Evolutionary conservation across 129 eudicot species (phyloP).

Genomic region (Helianthus annuus): DNA sequence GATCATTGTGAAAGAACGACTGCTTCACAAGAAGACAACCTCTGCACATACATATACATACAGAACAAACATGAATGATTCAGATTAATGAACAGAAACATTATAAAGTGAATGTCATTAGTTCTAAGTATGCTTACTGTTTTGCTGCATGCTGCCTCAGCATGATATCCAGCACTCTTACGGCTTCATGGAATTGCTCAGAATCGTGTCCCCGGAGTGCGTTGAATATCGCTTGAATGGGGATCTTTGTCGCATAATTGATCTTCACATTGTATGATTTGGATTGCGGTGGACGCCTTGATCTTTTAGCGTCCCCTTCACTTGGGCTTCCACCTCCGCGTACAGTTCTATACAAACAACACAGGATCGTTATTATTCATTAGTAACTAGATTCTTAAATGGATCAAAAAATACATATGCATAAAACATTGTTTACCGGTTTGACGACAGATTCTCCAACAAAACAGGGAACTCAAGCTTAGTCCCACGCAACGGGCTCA

Average conservation of each 20-base stretch:
- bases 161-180: conserved; percentile 69
- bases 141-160: conserved; percentile 87
- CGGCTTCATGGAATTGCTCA: conserved; percentile 71
- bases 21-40: conserved; percentile 87
- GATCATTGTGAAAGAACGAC: conserved; percentile 72
- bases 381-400: background rate
- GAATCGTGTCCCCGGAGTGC: conserved; percentile 72
- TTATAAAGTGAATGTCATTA: background rate
- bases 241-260: conserved; percentile 76
- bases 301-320: conserved; percentile 42
- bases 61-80: background rate
- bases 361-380: background rate
- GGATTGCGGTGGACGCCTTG: conserved; percentile 30
- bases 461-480: conserved; percentile 49
- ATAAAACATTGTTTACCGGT: conserved; percentile 21
- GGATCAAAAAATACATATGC: background rate
- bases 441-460: conserved; percentile 45
- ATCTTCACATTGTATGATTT: conserved; percentile 67
- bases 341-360: conserved; percentile 20
- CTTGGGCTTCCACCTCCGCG: conserved; percentile 25
- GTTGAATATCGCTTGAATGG: conserved; percentile 68
- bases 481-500: conserved; percentile 43
- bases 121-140: conserved; percentile 46
- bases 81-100: background rate
- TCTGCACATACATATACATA: conserved; percentile 35